Evolutionary conservation across 2,329 filamentous ascomycete species (phyloP).

Genomic region (Talaromyces sp.): DNA sequence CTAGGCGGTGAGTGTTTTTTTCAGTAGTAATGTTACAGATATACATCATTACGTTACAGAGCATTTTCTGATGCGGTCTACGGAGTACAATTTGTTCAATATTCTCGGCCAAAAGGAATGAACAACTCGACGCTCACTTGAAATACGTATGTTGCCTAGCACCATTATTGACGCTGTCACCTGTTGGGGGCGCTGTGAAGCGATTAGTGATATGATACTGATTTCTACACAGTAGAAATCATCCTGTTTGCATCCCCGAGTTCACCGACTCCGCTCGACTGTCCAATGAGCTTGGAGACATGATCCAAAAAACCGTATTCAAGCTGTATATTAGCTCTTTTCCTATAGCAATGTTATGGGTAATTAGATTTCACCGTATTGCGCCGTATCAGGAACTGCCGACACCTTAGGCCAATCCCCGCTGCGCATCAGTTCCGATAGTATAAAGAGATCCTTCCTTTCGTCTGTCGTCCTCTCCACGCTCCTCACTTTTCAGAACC

Average conservation of each 20-base stretch:
- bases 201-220: slow-evolving; percentile 9
- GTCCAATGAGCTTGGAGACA: not conserved
- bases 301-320: not conserved
- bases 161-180: not conserved
- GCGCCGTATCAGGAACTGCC: not conserved
- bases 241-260: not conserved
- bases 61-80: not conserved
- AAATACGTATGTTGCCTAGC: not conserved
- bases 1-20: slow-evolving; percentile 12
- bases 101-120: not conserved
- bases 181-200: not conserved
- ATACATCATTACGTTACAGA: not conserved
- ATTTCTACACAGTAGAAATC: not conserved
- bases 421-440: not conserved
- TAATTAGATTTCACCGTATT: not conserved
- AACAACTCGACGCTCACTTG: not conserved
- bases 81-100: not conserved
- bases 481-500: not conserved
- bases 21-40: not conserved
- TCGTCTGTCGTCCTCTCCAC: not conserved
- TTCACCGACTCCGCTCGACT: not conserved
- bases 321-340: not conserved
- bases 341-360: not conserved
- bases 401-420: not conserved
- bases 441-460: not conserved